Evolutionary conservation across 768 basidiomycete genomes (phyloP), one percentile per base, ranked within the genome.

Genomic region (Gyrodon lividus): DNA sequence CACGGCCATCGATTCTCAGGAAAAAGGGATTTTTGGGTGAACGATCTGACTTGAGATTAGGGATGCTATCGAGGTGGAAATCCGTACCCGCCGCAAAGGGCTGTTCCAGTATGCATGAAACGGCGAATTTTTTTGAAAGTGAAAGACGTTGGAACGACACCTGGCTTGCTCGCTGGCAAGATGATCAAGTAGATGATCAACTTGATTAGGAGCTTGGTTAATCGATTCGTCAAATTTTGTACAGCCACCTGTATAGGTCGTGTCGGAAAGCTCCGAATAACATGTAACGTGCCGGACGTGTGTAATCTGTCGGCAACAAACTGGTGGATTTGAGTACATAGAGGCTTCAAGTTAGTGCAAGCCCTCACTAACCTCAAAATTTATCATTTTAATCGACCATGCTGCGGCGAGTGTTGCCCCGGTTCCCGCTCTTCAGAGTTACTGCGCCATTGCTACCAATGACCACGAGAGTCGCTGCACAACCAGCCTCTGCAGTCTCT

Each of bases 371-470:
- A 23, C 33, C 43, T 23, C 43, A 31, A 14, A 30, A 28, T 42
- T 24, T 26, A 43, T n/a, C n/a, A n/a, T 13, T 39, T 63, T 60
- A 51, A 52, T 55, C 47, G 52, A 63, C 31, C 59, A 75, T 73
- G 68, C 59, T 75, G 52, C 66, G 73, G 47, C 66, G 70, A 54
- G 60, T 79, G 51, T 59, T 80, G 41, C 70, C 70, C 34, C 76
- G 81, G 30, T 56, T 82, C 5, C 71, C 72, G n/a, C 57, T 78
- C 57, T 61, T 83, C 54, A 73, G 77, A 54, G 62, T 75, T 12
- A 52, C 81, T 19, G 52, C 76, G 16, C 73, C 77, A 1, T 71
- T 86, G 14, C 66, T 84, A 13, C 77, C 86, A 0, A 74, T 79
- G 19, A 68, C 76, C 6, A 58, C 75, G 4, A 73, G 73, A 22